A percentile compares a stretch with the other conserved stretches of the same genome.
phyloP scores from a whole-genome alignment of 768 basidiomycete species.

The Gymnopilus junonius region DNA sequence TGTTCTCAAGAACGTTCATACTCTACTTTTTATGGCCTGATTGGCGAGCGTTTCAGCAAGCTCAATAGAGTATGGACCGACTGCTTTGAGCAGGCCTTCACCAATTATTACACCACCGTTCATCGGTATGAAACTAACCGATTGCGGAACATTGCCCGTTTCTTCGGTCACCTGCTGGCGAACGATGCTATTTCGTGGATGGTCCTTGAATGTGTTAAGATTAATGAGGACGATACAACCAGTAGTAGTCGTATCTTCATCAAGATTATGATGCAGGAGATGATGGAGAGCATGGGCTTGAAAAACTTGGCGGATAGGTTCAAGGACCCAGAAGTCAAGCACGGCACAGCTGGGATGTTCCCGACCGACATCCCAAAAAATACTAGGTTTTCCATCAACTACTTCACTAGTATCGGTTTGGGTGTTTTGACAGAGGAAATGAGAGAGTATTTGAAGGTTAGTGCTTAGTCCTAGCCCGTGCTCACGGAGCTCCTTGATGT shows the following conservation, averaged over 20 bases:
- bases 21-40: slow-evolving; percentile 94
- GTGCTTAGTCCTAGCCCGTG: slow-evolving; percentile 26
- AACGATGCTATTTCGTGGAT: slow-evolving; percentile 92
- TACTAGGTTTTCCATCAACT: slow-evolving; percentile 96
- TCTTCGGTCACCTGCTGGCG: slow-evolving; percentile 92
- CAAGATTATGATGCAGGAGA: slow-evolving; percentile 95
- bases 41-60: slow-evolving; percentile 96
- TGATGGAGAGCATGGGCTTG: slow-evolving; percentile 93
- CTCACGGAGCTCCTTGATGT: slow-evolving; percentile 4
- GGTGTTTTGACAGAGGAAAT: slow-evolving; percentile 94
- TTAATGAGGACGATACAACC: slow-evolving; percentile 98
- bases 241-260: slow-evolving; percentile 95
- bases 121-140: slow-evolving; percentile 99
- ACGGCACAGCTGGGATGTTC: slow-evolving; percentile 84
- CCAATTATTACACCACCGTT: slow-evolving; percentile 91
- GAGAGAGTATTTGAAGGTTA: slow-evolving; percentile 92
- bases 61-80: slow-evolving; percentile 96
- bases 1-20: slow-evolving; percentile 99
- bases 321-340: slow-evolving; percentile 81
- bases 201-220: slow-evolving; percentile 80
- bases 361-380: slow-evolving; percentile 96
- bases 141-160: slow-evolving; percentile 93
- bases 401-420: slow-evolving; percentile 94
- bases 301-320: slow-evolving; percentile 88
- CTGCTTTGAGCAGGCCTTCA: slow-evolving; percentile 84